These are phyloP conservation scores for Scenedesmus sp. DNA, from an alignment of 163 green algal species.

Conservation along the genomic window DNA sequence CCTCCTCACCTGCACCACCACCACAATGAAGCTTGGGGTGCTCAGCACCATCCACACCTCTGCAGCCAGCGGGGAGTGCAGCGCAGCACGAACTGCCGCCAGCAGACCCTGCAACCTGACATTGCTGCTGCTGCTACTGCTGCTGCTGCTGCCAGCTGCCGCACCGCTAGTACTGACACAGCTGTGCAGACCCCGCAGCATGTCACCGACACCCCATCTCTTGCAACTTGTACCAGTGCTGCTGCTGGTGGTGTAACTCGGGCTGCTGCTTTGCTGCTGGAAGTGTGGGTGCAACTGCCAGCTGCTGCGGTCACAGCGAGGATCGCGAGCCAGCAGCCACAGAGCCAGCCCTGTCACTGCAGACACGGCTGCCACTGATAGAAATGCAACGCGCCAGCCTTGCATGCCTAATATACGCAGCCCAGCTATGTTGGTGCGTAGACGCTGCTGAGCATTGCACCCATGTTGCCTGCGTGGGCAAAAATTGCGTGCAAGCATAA, in stretches of 20 bases:
- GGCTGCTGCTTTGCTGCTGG: background rate
- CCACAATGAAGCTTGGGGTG: conserved; percentile 45
- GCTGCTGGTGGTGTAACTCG: conserved; percentile 9
- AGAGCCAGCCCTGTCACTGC: conserved; percentile 18
- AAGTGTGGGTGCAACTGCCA: conserved; percentile 12
- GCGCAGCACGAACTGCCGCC: background rate
- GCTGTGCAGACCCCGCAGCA: background rate
- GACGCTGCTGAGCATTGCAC: conserved; percentile 13
- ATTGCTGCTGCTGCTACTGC: conserved; percentile 17
- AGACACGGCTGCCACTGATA: conserved; percentile 7
- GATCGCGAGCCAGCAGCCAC: conserved; percentile 8
- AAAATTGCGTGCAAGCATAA: background rate
- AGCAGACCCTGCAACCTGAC: background rate
- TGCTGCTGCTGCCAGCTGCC: background rate
- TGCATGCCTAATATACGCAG: background rate
- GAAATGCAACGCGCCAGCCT: conserved; percentile 25
- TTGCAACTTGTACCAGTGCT: background rate
- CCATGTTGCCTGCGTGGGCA: background rate
- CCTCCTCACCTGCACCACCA: conserved; percentile 30
- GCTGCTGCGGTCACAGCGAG: background rate
- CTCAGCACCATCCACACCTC: conserved; percentile 42
- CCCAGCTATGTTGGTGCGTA: conserved; percentile 18
- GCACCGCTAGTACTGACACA: background rate
- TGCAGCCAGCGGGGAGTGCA: background rate
- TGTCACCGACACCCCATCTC: background rate